Evolutionary conservation across 768 basidiomycete genomes (phyloP).

Genomic region (Auricularia cornea): DNA sequence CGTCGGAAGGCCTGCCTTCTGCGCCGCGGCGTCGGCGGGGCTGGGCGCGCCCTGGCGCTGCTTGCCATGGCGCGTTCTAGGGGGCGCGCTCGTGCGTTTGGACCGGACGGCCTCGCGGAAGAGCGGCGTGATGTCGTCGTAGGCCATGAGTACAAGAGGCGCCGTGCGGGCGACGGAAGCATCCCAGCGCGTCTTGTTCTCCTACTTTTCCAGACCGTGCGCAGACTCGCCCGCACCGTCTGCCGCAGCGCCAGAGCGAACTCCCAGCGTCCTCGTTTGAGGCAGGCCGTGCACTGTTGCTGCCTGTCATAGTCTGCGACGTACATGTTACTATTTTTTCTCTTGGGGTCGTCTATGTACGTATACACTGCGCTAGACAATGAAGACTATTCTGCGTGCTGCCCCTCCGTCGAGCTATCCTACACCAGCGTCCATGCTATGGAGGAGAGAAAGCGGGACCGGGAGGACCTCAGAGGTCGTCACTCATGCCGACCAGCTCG

Average conservation of each 20-base stretch:
- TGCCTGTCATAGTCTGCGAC: conserved; percentile 12
- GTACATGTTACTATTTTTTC: conserved; percentile 5
- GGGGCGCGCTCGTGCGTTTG: conserved; percentile 32
- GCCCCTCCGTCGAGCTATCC: neutral
- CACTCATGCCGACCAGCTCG: conserved; percentile 73
- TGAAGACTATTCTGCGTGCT: too few species aligned
- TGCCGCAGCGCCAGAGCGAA: neutral
- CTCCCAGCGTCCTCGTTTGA: conserved; percentile 10
- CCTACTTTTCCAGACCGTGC: neutral
- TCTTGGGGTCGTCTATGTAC: neutral
- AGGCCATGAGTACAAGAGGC: conserved; percentile 37
- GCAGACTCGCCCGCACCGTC: neutral
- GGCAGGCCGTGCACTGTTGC: conserved; percentile 6
- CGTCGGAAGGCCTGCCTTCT: conserved; percentile 11
- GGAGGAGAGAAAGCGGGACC: neutral
- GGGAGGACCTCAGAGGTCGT: conserved; percentile 56
- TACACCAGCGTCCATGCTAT: neutral
- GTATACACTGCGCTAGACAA: neutral
- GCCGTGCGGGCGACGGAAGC: neutral
- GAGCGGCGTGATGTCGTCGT: conserved; percentile 51
- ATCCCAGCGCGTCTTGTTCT: neutral
- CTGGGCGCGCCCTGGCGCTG: neutral
- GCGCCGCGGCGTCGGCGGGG: neutral
- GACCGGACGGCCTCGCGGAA: conserved; percentile 47
- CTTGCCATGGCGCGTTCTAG: neutral